Evolutionary conservation across 2,329 filamentous ascomycete genomes (phyloP), one percentile per base, ranked within the genome.

Genomic region (Aspergillus carbonarius): DNA sequence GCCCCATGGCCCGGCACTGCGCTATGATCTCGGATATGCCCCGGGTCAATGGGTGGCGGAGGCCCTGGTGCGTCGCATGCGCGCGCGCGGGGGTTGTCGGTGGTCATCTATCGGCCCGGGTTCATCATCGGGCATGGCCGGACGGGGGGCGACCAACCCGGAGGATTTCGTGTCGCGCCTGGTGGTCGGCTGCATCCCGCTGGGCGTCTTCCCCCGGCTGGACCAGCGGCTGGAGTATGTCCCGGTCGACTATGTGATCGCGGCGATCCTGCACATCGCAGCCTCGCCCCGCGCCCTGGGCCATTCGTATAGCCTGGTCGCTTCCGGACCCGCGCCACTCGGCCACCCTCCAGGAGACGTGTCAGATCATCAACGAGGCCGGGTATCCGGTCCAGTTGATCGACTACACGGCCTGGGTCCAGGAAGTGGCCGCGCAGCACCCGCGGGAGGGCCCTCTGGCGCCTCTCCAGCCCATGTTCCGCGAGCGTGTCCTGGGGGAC

Each of bases 101-200:
- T 89, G 10, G 82, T 85, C 25, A 84, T 95, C 39, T 80, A 95
- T 42, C 84, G 92, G 2, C 3, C 87, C 91, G 1, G 91, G 92
- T 96, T 96, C 70, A 85, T 96, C 42, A 81, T 88, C 3, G 92
- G 91, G 5, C 84, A 91, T 70, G 80, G 83, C 1, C 74, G 80
- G 34, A 85, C 82, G 10, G 91, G 91, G 17, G 17, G 23, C 20
- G 1, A 50, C 60, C 73, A 90, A 87, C 70, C 90, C 85, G 0
- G 91, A 96, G 68, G 92, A 96, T 74, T 96, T 96, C 77, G 75
- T 96, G 5, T 82, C 93, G 62, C 84, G 92, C 17, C 83, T 95
- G 74, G 78, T 87, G 51, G 95, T 95, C 77, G 91, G 90, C 53
- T 93, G 90, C 68, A 77, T 93, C 40, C 91, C 96, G 74, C 80